phyloP scores from a whole-genome alignment of 805 yeast species.

The Kuraishia hungarica region DNA sequence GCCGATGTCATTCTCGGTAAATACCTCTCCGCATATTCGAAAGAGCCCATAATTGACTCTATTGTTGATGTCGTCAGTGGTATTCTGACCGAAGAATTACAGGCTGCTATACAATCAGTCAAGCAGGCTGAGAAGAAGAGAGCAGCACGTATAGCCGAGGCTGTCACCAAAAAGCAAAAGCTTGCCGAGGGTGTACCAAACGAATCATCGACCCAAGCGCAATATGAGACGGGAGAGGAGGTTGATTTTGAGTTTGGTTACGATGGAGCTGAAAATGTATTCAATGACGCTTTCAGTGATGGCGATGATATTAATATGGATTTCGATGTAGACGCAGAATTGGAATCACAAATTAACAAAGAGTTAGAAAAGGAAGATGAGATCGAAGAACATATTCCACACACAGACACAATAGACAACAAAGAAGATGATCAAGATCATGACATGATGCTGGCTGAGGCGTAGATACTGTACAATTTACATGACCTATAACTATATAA shows the following conservation, averaged over 20 bases:
- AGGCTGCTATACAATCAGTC: slow-evolving; percentile 17
- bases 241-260: slow-evolving; percentile 13
- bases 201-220: slow-evolving; percentile 4
- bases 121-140: slow-evolving; percentile 24
- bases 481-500: background rate
- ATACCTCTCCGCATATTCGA: slow-evolving; percentile 22
- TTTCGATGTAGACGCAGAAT: slow-evolving; percentile 11
- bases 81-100: slow-evolving; percentile 12
- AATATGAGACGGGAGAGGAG: slow-evolving; percentile 10
- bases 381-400: background rate
- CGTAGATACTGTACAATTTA: background rate
- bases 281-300: slow-evolving; percentile 2
- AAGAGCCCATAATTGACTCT: slow-evolving; percentile 9
- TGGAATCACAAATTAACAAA: background rate
- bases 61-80: slow-evolving; percentile 11
- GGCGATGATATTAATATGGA: slow-evolving; percentile 16
- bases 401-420: background rate
- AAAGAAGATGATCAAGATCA: background rate
- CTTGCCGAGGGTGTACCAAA: slow-evolving; percentile 8
- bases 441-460: background rate
- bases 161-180: slow-evolving; percentile 19
- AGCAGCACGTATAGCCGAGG: slow-evolving; percentile 16
- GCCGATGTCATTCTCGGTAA: slow-evolving; percentile 23
- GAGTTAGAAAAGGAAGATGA: background rate
- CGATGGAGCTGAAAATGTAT: slow-evolving; percentile 4